Percentiles rank a stretch among this genome's conserved stretches.
Evolutionary conservation across 176 grass and related monocot genomes (phyloP).

Genomic region (Oryza nivara): DNA sequence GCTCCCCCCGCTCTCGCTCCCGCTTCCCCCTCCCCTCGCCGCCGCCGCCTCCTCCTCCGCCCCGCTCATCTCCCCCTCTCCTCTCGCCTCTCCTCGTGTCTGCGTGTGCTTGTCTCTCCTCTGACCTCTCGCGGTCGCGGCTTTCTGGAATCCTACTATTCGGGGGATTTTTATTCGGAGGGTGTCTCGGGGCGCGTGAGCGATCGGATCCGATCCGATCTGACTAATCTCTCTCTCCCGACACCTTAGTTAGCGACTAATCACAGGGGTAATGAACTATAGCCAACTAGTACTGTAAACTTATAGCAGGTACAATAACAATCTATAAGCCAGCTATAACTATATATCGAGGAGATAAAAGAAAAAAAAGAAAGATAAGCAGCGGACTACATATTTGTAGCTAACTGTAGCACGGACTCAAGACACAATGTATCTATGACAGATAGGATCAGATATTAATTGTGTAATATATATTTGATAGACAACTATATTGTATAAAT

Average conservation of each 20-base stretch:
- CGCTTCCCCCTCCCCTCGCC: conserved; percentile 16
- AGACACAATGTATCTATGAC: too few species aligned
- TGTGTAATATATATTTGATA: too few species aligned
- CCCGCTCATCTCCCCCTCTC: conserved; percentile 46
- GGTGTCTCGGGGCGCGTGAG: not conserved
- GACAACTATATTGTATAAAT: too few species aligned
- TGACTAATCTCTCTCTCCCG: not conserved
- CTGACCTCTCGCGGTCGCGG: not conserved
- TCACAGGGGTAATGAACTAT: not conserved
- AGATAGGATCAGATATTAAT: too few species aligned
- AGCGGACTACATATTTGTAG: too few species aligned
- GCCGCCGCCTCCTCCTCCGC: conserved; percentile 42
- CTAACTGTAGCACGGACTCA: too few species aligned
- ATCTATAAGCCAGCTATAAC: too few species aligned
- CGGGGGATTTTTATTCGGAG: conserved; percentile 19
- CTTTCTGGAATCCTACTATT: conserved; percentile 19
- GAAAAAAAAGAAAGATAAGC: too few species aligned
- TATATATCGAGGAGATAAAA: too few species aligned
- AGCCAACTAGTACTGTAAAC: too few species aligned
- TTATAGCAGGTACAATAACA: too few species aligned
- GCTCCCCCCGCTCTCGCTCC: not conserved
- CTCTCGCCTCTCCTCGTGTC: not conserved
- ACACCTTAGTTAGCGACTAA: not conserved
- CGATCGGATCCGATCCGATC: conserved; percentile 30
- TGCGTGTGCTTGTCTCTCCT: not conserved